phyloP scores from a whole-genome alignment of 306 rosid genomes.

The Cucurbita pepo region DNA sequence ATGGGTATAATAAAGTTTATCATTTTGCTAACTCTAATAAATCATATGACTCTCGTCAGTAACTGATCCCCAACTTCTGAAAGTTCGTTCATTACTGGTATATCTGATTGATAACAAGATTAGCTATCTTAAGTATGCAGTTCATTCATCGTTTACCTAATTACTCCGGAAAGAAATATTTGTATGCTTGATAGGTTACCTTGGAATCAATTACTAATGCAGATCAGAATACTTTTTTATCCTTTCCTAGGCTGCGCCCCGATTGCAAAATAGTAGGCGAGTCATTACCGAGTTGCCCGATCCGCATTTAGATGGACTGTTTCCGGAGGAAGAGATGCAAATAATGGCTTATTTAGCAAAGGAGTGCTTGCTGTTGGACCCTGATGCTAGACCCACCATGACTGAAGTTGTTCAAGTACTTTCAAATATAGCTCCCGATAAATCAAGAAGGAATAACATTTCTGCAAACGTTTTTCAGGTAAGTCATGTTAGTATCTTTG shows the following conservation, averaged over 20 bases:
- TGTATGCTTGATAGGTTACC: not conserved
- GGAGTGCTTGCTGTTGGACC: conserved; percentile 86
- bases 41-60: not conserved
- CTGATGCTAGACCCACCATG: conserved; percentile 84
- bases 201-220: not conserved
- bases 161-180: not conserved
- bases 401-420: conserved; percentile 91
- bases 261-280: conserved; percentile 52
- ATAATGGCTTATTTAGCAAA: conserved; percentile 88
- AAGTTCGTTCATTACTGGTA: too few relatives aligned
- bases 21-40: not conserved
- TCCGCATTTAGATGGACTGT: conserved; percentile 52
- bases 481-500: not conserved
- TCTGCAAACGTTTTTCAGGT: conserved; percentile 57
- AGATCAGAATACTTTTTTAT: not conserved
- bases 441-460: conserved; percentile 55
- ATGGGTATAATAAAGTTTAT: conserved; percentile 41
- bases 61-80: too few relatives aligned
- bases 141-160: not conserved
- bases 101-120: too few relatives aligned
- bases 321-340: conserved; percentile 72
- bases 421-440: conserved; percentile 59
- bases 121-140: not conserved
- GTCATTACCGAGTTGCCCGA: conserved; percentile 52
- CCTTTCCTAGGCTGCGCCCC: conserved; percentile 56